Base-by-base conservation (phyloP, 164 flowering plant species). In the Vitis rotundifolia region DNA sequence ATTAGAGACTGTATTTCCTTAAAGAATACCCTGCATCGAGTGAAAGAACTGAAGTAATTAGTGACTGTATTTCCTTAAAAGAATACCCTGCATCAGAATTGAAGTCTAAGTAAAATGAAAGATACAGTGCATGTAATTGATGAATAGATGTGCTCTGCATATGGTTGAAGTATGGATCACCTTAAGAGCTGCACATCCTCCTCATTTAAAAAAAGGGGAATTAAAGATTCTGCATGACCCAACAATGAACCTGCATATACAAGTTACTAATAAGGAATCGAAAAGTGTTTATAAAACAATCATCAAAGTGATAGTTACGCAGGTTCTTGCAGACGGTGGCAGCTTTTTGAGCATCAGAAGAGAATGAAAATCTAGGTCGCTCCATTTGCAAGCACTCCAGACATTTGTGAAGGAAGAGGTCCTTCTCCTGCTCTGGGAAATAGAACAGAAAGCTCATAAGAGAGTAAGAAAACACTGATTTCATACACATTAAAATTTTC, bases 101-200 rank as follows among this genome's bases (percentile, higher is more conserved):
- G 44, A 37, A 37, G 7, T 37, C 44, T n/a, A 37, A 37, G 44
- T 6, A 37, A 37, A 37, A 37, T 37, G 44, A 37, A 37, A 5
- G 44, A 37, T 5, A 37, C 44, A 37, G 44, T 5, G 44, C 44
- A 37, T 37, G 44, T 37, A 37, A 37, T 37, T 37, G 44, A 37
- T 37, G 44, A 37, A 37, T 37, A 37, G 44, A 3, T 37, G 44
- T 37, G 5, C 44, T 37, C 44, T 37, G 7, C 44, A 37, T 37
- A 37, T 37, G 44, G 5, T 37, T 3, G 44, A 37, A 37, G 44
- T 6, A 37, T 2, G 44, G 44, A 69, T 81, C 71, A 93, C 99
- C 99, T 89, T 49, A 93, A 72, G 12, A 95, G 93, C 72, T 89
- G 89, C 48, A 93, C 85, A 82, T 95, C 98, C 31, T 95, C 98